These are phyloP conservation scores for Nicotiana undulata DNA, from an alignment of 257 asterid genomes.

Conservation along the genomic window DNA sequence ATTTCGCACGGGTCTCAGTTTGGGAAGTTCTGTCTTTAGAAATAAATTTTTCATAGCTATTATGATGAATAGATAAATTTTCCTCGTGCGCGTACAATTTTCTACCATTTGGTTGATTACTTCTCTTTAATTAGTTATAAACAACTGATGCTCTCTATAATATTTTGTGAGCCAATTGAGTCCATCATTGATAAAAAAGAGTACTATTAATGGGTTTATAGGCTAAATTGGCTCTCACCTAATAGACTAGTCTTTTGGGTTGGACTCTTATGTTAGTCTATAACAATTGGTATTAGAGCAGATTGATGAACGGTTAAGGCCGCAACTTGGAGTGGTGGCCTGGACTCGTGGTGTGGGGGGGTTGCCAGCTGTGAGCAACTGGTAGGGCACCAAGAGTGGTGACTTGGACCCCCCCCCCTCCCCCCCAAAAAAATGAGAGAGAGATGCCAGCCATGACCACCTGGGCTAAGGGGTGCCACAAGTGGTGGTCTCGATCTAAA, in stretches of 20 bases:
- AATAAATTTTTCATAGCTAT: neutral
- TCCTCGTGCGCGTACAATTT: neutral
- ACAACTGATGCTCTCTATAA: neutral
- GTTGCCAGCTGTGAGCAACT: neutral
- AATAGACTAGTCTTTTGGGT: neutral
- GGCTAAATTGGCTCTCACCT: neutral
- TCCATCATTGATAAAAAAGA: neutral
- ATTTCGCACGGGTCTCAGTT: neutral
- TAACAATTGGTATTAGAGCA: neutral
- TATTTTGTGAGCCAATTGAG: neutral
- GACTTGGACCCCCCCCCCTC: no score
- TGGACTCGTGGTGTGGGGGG: neutral
- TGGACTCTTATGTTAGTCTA: neutral
- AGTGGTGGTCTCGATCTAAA: neutral
- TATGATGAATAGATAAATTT: neutral
- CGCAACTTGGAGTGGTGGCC: neutral
- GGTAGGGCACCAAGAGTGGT: neutral
- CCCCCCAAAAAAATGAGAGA: neutral
- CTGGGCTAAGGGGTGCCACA: neutral
- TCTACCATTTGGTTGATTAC: neutral
- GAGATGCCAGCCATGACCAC: neutral
- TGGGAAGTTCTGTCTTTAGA: neutral
- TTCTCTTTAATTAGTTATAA: neutral
- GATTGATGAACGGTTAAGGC: neutral
- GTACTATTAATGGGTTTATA: neutral